A percentile compares a stretch with the other conserved stretches of the same genome.
phyloP scores from a whole-genome alignment of 2,329 filamentous ascomycete genomes.

The Endocalyx cinctus region DNA sequence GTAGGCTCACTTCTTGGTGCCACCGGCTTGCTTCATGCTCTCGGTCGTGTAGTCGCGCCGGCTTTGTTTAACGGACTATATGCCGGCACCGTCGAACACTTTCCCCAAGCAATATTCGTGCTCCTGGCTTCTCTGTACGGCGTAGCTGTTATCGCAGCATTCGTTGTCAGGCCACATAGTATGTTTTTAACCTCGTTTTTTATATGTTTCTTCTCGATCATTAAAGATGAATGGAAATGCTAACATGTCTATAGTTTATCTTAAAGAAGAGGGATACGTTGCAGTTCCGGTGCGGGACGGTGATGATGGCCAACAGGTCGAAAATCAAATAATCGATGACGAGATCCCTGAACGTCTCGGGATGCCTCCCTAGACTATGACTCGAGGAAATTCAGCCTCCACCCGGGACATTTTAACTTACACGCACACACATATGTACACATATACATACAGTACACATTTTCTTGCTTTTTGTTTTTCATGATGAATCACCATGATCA shows the following conservation, averaged over 20 bases:
- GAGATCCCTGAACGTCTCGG: no score
- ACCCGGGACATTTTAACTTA: no score
- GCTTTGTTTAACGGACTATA: slow-evolving; percentile 84
- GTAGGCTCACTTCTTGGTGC: slow-evolving; percentile 88
- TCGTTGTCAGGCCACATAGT: slow-evolving; percentile 72
- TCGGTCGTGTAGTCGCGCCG: slow-evolving; percentile 74
- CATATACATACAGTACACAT: no score
- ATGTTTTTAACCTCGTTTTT: slow-evolving; percentile 32
- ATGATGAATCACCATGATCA: no score
- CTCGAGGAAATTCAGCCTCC: no score
- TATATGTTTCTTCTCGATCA: background rate
- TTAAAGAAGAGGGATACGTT: slow-evolving; percentile 21
- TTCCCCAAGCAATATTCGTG: slow-evolving; percentile 80
- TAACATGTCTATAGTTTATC: slow-evolving; percentile 15
- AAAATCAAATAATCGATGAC: slow-evolving; percentile 10
- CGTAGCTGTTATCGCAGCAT: slow-evolving; percentile 60
- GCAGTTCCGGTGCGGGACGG: slow-evolving; percentile 14
- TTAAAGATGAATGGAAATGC: background rate
- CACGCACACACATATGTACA: no score
- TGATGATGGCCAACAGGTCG: slow-evolving; percentile 5
- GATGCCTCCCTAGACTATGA: no score
- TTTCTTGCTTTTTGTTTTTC: no score
- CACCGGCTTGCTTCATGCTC: slow-evolving; percentile 76
- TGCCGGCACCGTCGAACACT: slow-evolving; percentile 70
- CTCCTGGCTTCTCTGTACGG: slow-evolving; percentile 64